Evolutionary conservation across 208 protist species (phyloP).

Genomic region (Strigomonas oncopelti): DNA sequence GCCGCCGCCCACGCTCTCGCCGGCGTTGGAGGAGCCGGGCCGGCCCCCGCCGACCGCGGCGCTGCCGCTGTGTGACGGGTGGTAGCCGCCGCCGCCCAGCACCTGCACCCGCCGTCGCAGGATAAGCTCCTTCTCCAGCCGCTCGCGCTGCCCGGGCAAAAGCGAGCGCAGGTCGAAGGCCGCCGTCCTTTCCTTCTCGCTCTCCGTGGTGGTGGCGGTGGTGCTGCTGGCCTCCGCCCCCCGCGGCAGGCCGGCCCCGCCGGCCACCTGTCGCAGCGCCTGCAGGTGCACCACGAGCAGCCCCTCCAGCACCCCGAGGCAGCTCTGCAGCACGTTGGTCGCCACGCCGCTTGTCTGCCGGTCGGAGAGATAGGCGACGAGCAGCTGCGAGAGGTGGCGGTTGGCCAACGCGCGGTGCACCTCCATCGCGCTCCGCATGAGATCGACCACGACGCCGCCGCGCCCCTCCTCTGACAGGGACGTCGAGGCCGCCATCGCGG

Average conservation of each 20-base stretch:
- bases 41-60: background rate
- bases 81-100: background rate
- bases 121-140: slow-evolving; percentile 8
- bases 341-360: slow-evolving; percentile 39
- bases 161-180: background rate
- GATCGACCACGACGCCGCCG: slow-evolving; percentile 22
- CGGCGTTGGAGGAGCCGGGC: slow-evolving; percentile 1
- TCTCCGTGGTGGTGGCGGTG: background rate
- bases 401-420: slow-evolving; percentile 41
- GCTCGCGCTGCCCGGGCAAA: background rate
- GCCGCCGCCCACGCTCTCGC: background rate
- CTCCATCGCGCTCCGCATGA: slow-evolving; percentile 36
- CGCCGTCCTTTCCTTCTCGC: background rate
- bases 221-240: background rate
- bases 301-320: slow-evolving; percentile 37
- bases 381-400: slow-evolving; percentile 40
- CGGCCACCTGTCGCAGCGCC: slow-evolving; percentile 28
- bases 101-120: background rate
- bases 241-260: background rate
- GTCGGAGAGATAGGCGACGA: slow-evolving; percentile 51
- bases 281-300: slow-evolving; percentile 40
- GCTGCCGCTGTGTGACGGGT: background rate
- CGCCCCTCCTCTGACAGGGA: background rate
- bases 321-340: slow-evolving; percentile 46
- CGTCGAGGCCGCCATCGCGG: background rate